A percentile compares a stretch with the other conserved stretches of the same genome.
Evolutionary conservation across 1,139 yeast genomes (phyloP).

Genomic region (Yamadazyma kanchanaburiensis): DNA sequence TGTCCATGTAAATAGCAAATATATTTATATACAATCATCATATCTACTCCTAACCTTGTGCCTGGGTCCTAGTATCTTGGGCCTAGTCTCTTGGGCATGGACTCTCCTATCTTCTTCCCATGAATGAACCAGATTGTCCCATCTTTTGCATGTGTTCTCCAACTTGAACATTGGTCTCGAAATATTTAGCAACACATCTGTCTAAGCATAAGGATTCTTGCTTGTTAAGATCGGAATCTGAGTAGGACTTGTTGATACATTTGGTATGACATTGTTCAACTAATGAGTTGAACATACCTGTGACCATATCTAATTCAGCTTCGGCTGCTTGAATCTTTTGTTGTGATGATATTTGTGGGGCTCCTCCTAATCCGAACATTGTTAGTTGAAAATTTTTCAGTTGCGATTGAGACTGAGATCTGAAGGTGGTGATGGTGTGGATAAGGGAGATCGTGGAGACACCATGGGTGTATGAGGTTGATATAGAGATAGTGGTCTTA

Average conservation of each 20-base stretch:
- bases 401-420: too few species aligned
- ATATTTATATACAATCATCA: too few species aligned
- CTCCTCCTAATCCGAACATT: conserved; percentile 83
- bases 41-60: too few species aligned
- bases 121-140: conserved; percentile 56
- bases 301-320: conserved; percentile 94
- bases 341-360: conserved; percentile 70
- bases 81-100: too few species aligned
- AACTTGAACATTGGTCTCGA: conserved; percentile 92
- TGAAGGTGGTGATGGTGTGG: too few species aligned
- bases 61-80: too few species aligned
- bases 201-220: conserved; percentile 90
- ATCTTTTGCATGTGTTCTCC: conserved; percentile 86
- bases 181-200: conserved; percentile 96
- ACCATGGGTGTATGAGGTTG: too few species aligned
- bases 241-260: conserved; percentile 69
- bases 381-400: conserved; percentile 6
- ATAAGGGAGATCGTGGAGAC: too few species aligned
- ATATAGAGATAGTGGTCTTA: too few species aligned
- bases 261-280: conserved; percentile 85
- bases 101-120: conserved; percentile 39
- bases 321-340: conserved; percentile 74
- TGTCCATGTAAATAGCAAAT: too few species aligned
- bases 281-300: conserved; percentile 91
- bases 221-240: conserved; percentile 76